phyloP scores from a whole-genome alignment of 352 stramenopile genomes.

The Globisporangium takayamanum region DNA sequence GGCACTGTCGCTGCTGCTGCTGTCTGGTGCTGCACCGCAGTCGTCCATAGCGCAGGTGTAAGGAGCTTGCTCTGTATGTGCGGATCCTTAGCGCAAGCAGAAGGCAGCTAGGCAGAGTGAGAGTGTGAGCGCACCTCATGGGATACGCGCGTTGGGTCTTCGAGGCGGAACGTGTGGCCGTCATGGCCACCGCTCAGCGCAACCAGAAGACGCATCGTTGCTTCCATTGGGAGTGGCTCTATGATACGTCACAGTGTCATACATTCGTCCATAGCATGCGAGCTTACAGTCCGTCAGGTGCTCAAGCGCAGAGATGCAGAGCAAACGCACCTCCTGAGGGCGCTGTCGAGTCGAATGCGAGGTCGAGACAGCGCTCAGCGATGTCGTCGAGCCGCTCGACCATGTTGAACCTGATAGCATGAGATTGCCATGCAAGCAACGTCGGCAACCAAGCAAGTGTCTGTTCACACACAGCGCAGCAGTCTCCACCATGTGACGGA shows the following conservation, averaged over 20 bases:
- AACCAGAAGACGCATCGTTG: constrained; percentile 45
- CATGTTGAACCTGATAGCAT: constrained; percentile 18
- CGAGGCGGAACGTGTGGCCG: constrained; percentile 49
- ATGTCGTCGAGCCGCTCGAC: constrained; percentile 29
- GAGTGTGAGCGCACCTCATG: constrained; percentile 10
- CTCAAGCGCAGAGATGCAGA: neutral
- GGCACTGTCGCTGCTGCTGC: too few species aligned
- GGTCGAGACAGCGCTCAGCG: constrained; percentile 24
- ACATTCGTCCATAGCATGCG: too few species aligned
- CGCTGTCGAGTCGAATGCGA: constrained; percentile 10
- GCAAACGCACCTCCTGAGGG: constrained; percentile 7
- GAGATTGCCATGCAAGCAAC: neutral
- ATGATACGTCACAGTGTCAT: neutral
- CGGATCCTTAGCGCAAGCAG: neutral
- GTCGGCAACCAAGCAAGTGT: neutral
- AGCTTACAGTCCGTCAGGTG: neutral
- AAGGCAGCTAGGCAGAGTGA: neutral
- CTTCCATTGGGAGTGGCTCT: constrained; percentile 19
- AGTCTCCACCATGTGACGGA: too few species aligned
- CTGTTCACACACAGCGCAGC: neutral
- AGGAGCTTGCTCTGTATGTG: neutral
- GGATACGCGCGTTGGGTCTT: constrained; percentile 33
- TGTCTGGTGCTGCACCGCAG: too few species aligned
- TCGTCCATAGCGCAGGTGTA: too few species aligned
- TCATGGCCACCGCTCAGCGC: constrained; percentile 48